Conservation (phyloP, 179 eudicot genomes). For the Patellifolia procumbens region DNA sequence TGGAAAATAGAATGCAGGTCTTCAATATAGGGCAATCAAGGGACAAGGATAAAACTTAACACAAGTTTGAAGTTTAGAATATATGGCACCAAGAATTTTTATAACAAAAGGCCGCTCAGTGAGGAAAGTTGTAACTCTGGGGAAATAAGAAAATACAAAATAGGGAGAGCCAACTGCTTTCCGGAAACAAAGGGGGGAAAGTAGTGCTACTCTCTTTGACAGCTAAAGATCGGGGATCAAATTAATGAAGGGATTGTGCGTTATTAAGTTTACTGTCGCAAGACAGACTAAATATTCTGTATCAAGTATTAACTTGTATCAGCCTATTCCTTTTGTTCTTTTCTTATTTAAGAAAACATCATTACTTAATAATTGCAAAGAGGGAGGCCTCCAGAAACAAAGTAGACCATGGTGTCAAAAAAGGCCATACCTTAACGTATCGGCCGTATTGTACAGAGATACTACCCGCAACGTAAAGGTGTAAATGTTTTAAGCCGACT, state of each 20-base stretch:
- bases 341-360: no score
- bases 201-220: not conserved
- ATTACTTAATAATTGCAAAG: no score
- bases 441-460: no score
- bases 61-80: not conserved
- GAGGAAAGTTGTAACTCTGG: not conserved
- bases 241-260: not conserved
- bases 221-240: not conserved
- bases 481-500: no score
- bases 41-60: not conserved
- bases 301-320: no score
- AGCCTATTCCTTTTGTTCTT: no score
- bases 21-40: conserved; percentile 8
- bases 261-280: not conserved
- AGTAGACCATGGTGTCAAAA: no score
- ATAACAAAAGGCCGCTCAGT: not conserved
- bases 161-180: not conserved
- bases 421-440: no score
- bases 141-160: not conserved
- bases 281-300: not conserved
- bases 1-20: conserved; percentile 38
- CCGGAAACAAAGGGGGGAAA: not conserved
- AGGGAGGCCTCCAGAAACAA: no score
- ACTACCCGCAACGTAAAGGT: no score
- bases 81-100: not conserved